Base-by-base conservation (phyloP, 2,329 filamentous ascomycete species). In the Helminthosporium solani region DNA sequence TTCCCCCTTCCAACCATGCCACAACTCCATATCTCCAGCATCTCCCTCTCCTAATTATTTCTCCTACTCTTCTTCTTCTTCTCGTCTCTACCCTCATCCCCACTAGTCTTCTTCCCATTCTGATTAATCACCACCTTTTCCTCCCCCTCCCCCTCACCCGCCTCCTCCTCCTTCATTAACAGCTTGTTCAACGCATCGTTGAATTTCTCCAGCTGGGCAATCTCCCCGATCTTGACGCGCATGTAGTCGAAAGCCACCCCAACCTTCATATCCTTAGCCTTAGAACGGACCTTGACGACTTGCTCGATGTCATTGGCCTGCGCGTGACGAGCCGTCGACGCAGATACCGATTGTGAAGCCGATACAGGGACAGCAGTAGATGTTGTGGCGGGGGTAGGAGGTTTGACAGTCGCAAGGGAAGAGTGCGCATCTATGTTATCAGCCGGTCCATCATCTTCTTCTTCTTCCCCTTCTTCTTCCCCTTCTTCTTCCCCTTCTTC, bases 201-300 rank as follows among this genome's bases (percentile, higher is more conserved):
- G 59, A 82, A 87, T 54, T 77, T 76, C 55, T 83, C 81, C 37
- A 88, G 76, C 68, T 84, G 77, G 49, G 79, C 79, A 53, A 90
- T 87, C 54, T 90, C 86, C 7, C 83, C 82, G 23, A 90, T 72
- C 65, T 78, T 83, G 33, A 90, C 81, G 4, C 80, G 74, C 87
- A 92, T 92, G 56, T 88, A 83, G 63, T 94, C 88, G 67, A 90
- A 90, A 1, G 85, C 88, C 45, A 90, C 79, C 47, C 88, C 77
- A 14, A 89, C 81, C 31, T 84, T 82, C 74, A 84, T 79, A 49
- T 82, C 76, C 16, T 70, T 72, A 5, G 67, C 76, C 16, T 70
- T 72, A 5, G 67, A 71, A 25, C 70, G 67, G 5, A 66, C 51
- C 33, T 66, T 68, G 14, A 77, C 69, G 58, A 69, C 55, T 20